A percentile compares a stretch with the other conserved stretches of the same genome.
Evolutionary conservation across 163 green algal genomes (phyloP).

Genomic region (Scenedesmus sp.): DNA sequence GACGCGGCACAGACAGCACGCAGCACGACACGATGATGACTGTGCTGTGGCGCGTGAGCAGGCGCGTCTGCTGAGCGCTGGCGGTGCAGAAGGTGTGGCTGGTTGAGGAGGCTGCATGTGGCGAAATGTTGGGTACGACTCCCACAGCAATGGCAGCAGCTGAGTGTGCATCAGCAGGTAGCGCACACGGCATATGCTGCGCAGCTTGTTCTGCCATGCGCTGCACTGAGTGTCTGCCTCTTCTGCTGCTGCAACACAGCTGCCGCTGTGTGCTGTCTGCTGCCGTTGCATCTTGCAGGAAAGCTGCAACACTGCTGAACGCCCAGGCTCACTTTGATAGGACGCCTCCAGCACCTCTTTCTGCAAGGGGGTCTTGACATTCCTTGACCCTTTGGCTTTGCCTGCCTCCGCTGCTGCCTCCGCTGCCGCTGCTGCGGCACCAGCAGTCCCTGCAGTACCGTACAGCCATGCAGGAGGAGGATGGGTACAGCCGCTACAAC

Average conservation of each 20-base stretch:
- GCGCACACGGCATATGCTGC: neutral
- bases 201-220: neutral
- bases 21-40: too few species aligned
- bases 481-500: slow-evolving; percentile 1
- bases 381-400: slow-evolving; percentile 17
- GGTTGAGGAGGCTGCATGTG: neutral
- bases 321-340: slow-evolving; percentile 63
- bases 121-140: neutral
- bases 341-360: slow-evolving; percentile 85
- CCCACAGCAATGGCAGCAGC: neutral
- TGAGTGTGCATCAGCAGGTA: neutral
- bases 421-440: slow-evolving; percentile 4
- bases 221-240: neutral
- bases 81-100: neutral
- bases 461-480: neutral
- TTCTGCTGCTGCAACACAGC: neutral
- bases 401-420: neutral
- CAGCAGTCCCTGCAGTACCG: neutral
- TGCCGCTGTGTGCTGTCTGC: neutral
- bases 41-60: too few species aligned
- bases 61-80: neutral
- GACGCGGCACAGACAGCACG: neutral
- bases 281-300: neutral
- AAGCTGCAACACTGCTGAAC: neutral
- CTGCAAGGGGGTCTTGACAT: slow-evolving; percentile 83